These are phyloP conservation scores for Rhizoctonia solani DNA, from an alignment of 1,284 basidiomycete genomes.

Conservation along the genomic window DNA sequence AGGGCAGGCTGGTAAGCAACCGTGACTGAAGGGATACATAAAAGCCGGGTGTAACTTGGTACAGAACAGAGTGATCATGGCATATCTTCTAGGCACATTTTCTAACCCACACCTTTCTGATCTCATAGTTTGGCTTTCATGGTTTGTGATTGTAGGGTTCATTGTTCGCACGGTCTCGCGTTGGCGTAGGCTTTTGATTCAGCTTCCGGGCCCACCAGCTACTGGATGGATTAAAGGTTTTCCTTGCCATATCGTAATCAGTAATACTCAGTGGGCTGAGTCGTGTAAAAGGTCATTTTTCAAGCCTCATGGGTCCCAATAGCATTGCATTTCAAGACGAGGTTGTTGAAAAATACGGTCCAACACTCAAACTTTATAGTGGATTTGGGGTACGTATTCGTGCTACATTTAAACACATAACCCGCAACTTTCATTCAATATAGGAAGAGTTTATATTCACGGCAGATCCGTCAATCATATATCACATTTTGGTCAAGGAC, in stretches of 20 bases:
- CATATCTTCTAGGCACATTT: too few relatives aligned
- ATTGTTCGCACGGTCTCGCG: background rate
- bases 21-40: too few relatives aligned
- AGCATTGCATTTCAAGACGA: conserved; percentile 46
- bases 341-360: conserved; percentile 39
- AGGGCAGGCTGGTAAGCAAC: too few relatives aligned
- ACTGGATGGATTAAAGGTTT: conserved; percentile 1
- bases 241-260: background rate
- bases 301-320: conserved; percentile 2
- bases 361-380: background rate
- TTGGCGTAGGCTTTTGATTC: background rate
- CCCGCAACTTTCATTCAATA: background rate
- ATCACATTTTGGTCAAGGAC: background rate
- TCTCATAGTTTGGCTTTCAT: too few relatives aligned
- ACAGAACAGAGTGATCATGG: too few relatives aligned
- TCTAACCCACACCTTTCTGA: too few relatives aligned
- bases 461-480: background rate
- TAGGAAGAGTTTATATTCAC: conserved; percentile 6
- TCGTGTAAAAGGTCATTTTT: conserved; percentile 11
- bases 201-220: background rate
- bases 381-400: background rate
- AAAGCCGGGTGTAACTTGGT: too few relatives aligned
- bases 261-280: background rate
- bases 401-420: background rate
- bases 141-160: background rate